Evolutionary conservation across 140 eudicot genomes (phyloP).

Genomic region (Senecio squalidus): DNA sequence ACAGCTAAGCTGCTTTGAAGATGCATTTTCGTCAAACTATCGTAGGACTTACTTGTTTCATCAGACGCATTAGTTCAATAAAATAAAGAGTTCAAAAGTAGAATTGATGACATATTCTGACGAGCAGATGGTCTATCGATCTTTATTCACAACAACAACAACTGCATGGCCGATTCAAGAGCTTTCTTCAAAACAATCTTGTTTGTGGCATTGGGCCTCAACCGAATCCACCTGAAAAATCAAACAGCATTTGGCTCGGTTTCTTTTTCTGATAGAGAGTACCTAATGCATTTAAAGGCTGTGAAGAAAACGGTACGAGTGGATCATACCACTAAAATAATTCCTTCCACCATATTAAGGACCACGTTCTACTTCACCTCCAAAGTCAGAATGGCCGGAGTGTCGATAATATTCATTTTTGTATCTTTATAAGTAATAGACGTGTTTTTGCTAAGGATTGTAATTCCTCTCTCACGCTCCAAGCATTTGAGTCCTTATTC

Average conservation of each 20-base stretch:
- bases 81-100: conserved; percentile 87
- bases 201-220: conserved; percentile 96
- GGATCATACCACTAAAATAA: conserved; percentile 72
- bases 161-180: conserved; percentile 83
- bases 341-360: conserved; percentile 93
- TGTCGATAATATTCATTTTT: too few species aligned
- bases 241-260: conserved; percentile 5
- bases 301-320: not conserved
- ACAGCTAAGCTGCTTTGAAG: not conserved
- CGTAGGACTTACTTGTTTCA: conserved; percentile 59
- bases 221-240: conserved; percentile 79
- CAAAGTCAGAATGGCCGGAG: conserved; percentile 95
- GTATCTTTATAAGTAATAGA: too few species aligned
- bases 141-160: conserved; percentile 80
- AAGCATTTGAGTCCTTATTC: conserved; percentile 96
- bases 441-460: too few species aligned
- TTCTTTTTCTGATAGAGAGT: not conserved
- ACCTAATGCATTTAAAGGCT: not conserved
- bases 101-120: too few species aligned
- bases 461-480: conserved; percentile 94
- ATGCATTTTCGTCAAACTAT: not conserved
- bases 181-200: conserved; percentile 92
- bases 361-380: conserved; percentile 98
- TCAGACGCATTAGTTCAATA: conserved; percentile 90
- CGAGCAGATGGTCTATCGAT: conserved; percentile 92